A percentile compares a stretch with the other conserved stretches of the same genome.
Conservation (phyloP, 768 basidiomycete genomes). For the Coprinopsis strossmayeri region DNA sequence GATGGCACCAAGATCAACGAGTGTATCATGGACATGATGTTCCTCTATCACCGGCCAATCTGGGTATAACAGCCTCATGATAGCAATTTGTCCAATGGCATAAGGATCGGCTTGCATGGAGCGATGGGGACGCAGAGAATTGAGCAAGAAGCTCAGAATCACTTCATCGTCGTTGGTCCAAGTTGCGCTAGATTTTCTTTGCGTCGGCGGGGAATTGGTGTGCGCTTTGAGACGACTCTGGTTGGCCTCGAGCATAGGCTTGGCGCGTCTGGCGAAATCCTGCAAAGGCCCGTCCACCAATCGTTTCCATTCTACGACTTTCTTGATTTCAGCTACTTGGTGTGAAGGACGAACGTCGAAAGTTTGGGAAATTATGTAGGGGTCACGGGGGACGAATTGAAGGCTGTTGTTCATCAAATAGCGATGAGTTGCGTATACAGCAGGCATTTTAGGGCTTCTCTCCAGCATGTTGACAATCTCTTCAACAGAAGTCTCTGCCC, state of each 20-base stretch:
- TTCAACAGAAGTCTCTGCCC: slow-evolving; percentile 47
- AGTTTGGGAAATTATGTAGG: slow-evolving; percentile 40
- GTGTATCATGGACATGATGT: slow-evolving; percentile 35
- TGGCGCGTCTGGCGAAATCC: slow-evolving; percentile 47
- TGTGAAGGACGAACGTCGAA: slow-evolving; percentile 61
- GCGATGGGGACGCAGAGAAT: slow-evolving; percentile 43
- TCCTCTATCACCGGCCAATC: slow-evolving; percentile 26
- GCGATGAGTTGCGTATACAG: slow-evolving; percentile 52
- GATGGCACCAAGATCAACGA: slow-evolving; percentile 68
- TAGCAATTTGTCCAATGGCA: slow-evolving; percentile 36
- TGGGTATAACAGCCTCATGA: slow-evolving; percentile 52
- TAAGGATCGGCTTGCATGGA: slow-evolving; percentile 61
- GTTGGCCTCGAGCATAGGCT: slow-evolving; percentile 30
- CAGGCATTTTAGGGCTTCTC: slow-evolving; percentile 24
- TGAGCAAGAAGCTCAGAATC: slow-evolving; percentile 54
- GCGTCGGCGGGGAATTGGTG: slow-evolving; percentile 23
- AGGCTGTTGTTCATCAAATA: slow-evolving; percentile 49
- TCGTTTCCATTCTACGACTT: slow-evolving; percentile 44
- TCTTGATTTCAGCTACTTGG: slow-evolving; percentile 45
- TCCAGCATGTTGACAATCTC: slow-evolving; percentile 45
- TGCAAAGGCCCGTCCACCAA: slow-evolving; percentile 31
- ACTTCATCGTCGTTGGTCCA: slow-evolving; percentile 50
- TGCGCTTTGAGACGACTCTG: slow-evolving; percentile 23
- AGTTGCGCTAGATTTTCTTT: slow-evolving; percentile 17
- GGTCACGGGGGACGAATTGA: slow-evolving; percentile 45